phyloP scores from a whole-genome alignment of 2,329 filamentous ascomycete genomes.

The Akanthomyces dipterigenus region DNA sequence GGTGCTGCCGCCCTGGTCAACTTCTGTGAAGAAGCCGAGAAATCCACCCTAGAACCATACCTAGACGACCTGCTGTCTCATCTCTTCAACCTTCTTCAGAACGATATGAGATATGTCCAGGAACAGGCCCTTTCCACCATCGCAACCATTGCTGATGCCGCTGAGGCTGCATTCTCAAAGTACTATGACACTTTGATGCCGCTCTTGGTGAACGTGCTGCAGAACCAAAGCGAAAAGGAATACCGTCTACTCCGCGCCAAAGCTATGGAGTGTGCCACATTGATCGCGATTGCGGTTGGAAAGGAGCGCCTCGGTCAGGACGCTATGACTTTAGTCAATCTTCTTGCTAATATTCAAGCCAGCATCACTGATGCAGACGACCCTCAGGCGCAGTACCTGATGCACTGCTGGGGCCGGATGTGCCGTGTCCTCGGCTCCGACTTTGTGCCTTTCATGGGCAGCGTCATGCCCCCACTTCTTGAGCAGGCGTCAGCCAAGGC shows the following conservation, averaged over 20 bases:
- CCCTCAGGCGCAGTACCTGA: conserved; percentile 90
- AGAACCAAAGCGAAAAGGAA: conserved; percentile 87
- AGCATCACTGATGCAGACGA: conserved; percentile 87
- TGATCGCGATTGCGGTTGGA: conserved; percentile 91
- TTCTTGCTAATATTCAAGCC: conserved; percentile 80
- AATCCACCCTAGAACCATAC: conserved; percentile 84
- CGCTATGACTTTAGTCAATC: conserved; percentile 77
- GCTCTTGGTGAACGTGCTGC: conserved; percentile 80
- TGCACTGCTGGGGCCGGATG: conserved; percentile 99
- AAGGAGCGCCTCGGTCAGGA: conserved; percentile 87
- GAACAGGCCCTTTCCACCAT: conserved; percentile 97
- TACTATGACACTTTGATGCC: conserved; percentile 98
- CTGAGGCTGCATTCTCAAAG: conserved; percentile 87
- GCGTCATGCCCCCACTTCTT: conserved; percentile 89
- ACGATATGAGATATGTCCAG: conserved; percentile 91
- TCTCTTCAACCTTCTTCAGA: conserved; percentile 81
- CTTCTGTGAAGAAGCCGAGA: conserved; percentile 97
- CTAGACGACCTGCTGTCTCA: conserved; percentile 80
- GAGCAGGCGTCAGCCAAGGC: conserved; percentile 91
- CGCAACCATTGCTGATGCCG: conserved; percentile 96
- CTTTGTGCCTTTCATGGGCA: conserved; percentile 86
- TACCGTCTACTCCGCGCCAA: conserved; percentile 87
- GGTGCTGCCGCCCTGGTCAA: conserved; percentile 97
- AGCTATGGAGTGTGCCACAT: conserved; percentile 96
- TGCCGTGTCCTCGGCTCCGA: conserved; percentile 86